Evolutionary conservation across 2,329 filamentous ascomycete genomes (phyloP), one percentile per base, ranked within the genome.

Genomic region (Neoscytalidium dimidiatum): DNA sequence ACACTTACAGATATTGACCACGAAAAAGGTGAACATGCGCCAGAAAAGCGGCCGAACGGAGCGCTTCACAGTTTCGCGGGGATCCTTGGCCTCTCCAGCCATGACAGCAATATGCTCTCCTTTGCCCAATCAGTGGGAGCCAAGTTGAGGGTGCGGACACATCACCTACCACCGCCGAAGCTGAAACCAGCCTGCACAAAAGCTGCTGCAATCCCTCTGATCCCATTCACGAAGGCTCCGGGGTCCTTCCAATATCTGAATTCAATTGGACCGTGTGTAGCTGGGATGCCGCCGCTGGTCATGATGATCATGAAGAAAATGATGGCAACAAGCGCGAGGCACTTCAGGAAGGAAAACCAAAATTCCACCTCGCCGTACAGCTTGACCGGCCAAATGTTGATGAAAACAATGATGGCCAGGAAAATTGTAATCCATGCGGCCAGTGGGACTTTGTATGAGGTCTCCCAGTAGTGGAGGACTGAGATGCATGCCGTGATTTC

Each of bases 41-140:
- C 78, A 82, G 66, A 82, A 80, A 48, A 81, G 77, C 7, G 80
- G 73, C 51, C 75, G 72, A 14, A 80, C 78, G 7, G 81, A 81
- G 64, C 88, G 88, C 65, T 88, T 88, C 64, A 91, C 86, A 76
- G 88, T 89, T 71, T 84, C 82, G 61, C 87, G 84, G 1, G 88
- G 89, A 23, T 88, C 85, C 28, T 86, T 78, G 1, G 87, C 86
- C 79, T 91, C 88, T 49, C 86, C 88, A 4, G 87, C 88, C 1
- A 88, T 87, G 64, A 89, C 84, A 43, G 85, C 85, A 13, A 82
- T 78, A 19, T 90, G 81, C 72, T 92, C 89, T 74, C 69, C 73
- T 71, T 49, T 71, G 80, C 62, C 80, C 80, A 66, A 81, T 80
- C 61, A 85, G 81, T 58, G 80, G 81, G 31, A 74, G 8, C 14